Base-by-base conservation (phyloP, 2,329 filamentous ascomycete species). In the Whalleya microplaca region DNA sequence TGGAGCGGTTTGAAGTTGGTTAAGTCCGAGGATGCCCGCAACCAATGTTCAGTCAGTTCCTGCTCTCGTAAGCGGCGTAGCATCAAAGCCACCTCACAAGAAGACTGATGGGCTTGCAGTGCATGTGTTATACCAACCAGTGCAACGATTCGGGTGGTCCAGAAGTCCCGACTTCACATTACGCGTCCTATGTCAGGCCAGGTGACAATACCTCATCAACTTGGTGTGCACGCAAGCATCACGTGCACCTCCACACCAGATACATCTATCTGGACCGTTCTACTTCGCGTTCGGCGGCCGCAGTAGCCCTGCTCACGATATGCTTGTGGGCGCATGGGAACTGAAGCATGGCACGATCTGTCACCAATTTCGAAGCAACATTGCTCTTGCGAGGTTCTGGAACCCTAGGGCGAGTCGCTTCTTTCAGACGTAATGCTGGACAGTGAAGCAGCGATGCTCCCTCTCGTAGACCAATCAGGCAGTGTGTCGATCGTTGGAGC, bases 31-130 rank as follows among this genome's bases (percentile, higher is more conserved):
- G 48, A 48, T 43, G 23, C 44, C 32, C 19, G 27, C 48, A 53
- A 19, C 44, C 23, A 40, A 45, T 37, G 29, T 42, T 56, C 44
- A 48, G 47, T 56, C 44, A 48, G 47, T 20, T 45, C 21, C 32
- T 51, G 55, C 55, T 58, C 54, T 56, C 55, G 52, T 63, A 56
- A 61, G 60, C 57, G 51, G 48, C 42, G 51, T 55, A 51, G 40
- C 60, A 58, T 58, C 52, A 46, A 49, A 42, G 51, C 48, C 29
- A 58, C 55, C 40, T 58, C 47, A 21, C 19, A 27, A 50, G 52
- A 48, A 49, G 55, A 60, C 42, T 55, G 45, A 47, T 42, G 29
- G 44, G 20, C 43, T 50, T 43, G 47, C 49, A 43, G 47, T 53
- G 41, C 55, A 53, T 58, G 43, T 51, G 45, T 51, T 41, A 49